phyloP scores from a whole-genome alignment of 2,329 filamentous ascomycete genomes.

The Alternaria ventricosa region DNA sequence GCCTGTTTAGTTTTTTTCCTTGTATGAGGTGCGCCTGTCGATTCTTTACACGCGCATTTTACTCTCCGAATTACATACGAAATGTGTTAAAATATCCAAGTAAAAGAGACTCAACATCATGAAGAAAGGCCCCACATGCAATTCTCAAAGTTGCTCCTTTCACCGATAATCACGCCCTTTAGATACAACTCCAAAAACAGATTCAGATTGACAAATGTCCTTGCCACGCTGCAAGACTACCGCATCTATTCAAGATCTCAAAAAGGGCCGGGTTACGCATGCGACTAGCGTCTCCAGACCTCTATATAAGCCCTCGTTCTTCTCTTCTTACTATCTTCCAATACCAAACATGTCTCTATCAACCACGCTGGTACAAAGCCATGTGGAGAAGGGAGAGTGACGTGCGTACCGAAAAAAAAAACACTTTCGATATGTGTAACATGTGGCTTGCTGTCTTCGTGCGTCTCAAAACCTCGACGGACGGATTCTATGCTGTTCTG shows the following conservation, averaged over 20 bases:
- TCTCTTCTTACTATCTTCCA: not conserved
- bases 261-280: rapidly evolving
- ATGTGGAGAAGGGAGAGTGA: not conserved
- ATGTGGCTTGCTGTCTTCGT: not conserved
- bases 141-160: not conserved
- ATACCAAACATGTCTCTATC: not conserved
- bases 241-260: not conserved
- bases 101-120: too few species aligned
- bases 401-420: not conserved
- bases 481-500: not conserved
- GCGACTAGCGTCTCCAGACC: not conserved
- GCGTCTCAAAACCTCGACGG: not conserved
- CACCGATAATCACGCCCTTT: too few species aligned
- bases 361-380: too few species aligned
- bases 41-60: too few species aligned
- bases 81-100: too few species aligned
- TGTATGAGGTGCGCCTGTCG: too few species aligned
- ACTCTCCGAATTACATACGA: too few species aligned
- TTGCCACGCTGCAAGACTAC: too few species aligned
- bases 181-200: too few species aligned
- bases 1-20: too few species aligned
- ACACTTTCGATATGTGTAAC: too few species aligned
- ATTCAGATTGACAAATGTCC: too few species aligned
- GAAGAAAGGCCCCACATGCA: not conserved
- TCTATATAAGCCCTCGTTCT: not conserved